Evolutionary conservation across 2,329 filamentous ascomycete genomes (phyloP).

Genomic region (Huntiella bhutanensis): DNA sequence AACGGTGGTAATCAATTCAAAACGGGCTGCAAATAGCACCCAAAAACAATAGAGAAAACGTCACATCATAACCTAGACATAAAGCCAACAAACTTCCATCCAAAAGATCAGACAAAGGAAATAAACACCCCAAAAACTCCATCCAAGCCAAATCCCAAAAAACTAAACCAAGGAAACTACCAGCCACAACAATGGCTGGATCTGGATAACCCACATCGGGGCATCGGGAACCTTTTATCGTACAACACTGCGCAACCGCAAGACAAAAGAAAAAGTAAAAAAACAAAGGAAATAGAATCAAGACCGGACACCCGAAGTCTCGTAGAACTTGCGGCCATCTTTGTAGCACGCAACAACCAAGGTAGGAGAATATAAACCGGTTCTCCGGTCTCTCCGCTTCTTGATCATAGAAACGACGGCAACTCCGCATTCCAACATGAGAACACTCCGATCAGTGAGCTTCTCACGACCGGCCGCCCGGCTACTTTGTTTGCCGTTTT

Average conservation of each 20-base stretch:
- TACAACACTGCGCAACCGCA: background rate
- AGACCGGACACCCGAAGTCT: conserved; percentile 1
- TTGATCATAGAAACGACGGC: conserved; percentile 11
- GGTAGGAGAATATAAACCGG: conserved; percentile 4
- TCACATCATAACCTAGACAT: background rate
- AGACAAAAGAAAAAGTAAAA: conserved; percentile 1
- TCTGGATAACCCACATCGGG: background rate
- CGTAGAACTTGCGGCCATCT: conserved; percentile 10
- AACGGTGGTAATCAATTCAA: background rate
- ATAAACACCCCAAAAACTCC: background rate
- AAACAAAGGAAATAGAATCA: background rate
- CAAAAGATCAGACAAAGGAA: conserved; percentile 1
- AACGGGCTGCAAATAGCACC: background rate
- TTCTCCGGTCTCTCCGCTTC: conserved; percentile 5
- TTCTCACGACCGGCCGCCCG: background rate
- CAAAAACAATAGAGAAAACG: conserved; percentile 3
- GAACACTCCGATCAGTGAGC: conserved; percentile 8
- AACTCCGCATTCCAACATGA: conserved; percentile 8
- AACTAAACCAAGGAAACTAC: background rate
- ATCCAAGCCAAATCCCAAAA: background rate
- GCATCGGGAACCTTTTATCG: background rate
- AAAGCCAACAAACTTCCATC: background rate
- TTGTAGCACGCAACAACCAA: conserved; percentile 9
- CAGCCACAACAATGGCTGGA: background rate
- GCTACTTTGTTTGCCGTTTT: background rate